Evolutionary conservation across 257 asterid genomes (phyloP).

Genomic region (Asclepias syriaca): DNA sequence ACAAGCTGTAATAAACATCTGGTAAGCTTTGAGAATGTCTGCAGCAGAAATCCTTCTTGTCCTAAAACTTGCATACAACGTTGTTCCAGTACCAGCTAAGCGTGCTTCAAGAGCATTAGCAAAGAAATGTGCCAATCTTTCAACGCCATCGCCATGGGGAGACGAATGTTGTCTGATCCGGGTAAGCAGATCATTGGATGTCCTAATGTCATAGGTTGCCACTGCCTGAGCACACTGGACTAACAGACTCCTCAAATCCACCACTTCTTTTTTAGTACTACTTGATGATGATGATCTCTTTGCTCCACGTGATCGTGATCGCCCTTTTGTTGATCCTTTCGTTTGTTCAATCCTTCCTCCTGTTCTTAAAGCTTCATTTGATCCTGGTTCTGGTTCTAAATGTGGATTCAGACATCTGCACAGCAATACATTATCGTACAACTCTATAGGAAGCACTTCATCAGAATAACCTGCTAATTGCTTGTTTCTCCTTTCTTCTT

Average conservation of each 20-base stretch:
- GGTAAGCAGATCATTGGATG: slow-evolving; percentile 29
- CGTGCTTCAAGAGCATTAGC: slow-evolving; percentile 42
- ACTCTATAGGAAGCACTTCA: slow-evolving; percentile 26
- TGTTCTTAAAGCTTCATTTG: slow-evolving; percentile 18
- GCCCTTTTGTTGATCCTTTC: slow-evolving; percentile 23
- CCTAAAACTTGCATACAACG: slow-evolving; percentile 23
- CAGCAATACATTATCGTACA: slow-evolving; percentile 34
- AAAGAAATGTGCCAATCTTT: slow-evolving; percentile 34
- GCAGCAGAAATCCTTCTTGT: slow-evolving; percentile 29
- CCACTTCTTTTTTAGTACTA: slow-evolving; percentile 24
- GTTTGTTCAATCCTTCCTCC: slow-evolving; percentile 18
- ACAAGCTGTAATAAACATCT: slow-evolving; percentile 26
- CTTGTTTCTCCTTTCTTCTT: slow-evolving; percentile 27
- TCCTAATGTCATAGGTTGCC: slow-evolving; percentile 27
- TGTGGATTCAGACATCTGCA: slow-evolving; percentile 18
- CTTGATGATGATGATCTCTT: slow-evolving; percentile 15
- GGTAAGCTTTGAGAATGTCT: slow-evolving; percentile 32
- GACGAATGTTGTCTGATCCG: slow-evolving; percentile 38
- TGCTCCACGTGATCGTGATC: slow-evolving; percentile 18
- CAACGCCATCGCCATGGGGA: slow-evolving; percentile 33
- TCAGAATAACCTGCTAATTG: slow-evolving; percentile 29
- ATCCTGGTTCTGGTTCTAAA: slow-evolving; percentile 4
- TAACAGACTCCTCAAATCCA: slow-evolving; percentile 33
- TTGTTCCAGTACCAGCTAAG: slow-evolving; percentile 31
- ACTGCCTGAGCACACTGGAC: slow-evolving; percentile 42